Percentiles rank a stretch among this genome's conserved stretches.
Evolutionary conservation across 108 stramenopile species (phyloP).

Genomic region (Cyclotella cryptica): DNA sequence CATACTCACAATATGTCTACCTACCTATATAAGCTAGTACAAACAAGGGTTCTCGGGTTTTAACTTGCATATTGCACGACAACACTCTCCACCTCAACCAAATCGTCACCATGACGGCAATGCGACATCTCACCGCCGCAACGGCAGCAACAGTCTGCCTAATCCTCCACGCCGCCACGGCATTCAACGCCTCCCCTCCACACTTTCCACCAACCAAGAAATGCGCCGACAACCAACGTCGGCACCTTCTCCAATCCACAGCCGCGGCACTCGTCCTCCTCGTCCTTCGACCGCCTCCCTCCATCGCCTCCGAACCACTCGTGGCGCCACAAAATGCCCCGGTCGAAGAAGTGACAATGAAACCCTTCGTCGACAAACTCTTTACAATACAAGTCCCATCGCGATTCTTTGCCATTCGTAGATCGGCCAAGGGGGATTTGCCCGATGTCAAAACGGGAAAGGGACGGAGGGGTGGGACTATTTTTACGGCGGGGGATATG

Average conservation of each 20-base stretch:
- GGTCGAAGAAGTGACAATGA: conserved; percentile 63
- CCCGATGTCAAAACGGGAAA: conserved; percentile 84
- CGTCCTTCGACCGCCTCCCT: conserved; percentile 13
- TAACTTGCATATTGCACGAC: no score
- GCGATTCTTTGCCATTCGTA: conserved; percentile 71
- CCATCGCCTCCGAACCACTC: conserved; percentile 8
- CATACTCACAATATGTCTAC: no score
- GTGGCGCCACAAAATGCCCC: no score
- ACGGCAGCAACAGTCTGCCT: not conserved
- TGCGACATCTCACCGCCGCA: not conserved
- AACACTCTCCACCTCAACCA: no score
- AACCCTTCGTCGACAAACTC: conserved; percentile 69
- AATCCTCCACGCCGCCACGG: not conserved
- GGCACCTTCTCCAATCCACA: conserved; percentile 40
- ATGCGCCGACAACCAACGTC: conserved; percentile 25
- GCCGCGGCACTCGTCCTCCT: conserved; percentile 29
- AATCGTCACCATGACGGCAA: not conserved
- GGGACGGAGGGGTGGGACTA: conserved; percentile 81
- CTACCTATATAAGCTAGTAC: no score
- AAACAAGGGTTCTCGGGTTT: no score
- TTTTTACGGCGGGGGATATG: conserved; percentile 90
- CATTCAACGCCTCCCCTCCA: conserved; percentile 2
- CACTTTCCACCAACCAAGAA: not conserved
- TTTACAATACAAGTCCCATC: conserved; percentile 73
- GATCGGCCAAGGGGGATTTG: conserved; percentile 82